Percentiles rank a stretch among this genome's conserved stretches.
phyloP scores from a whole-genome alignment of 2,329 filamentous ascomycete genomes.

The Lasiodiplodia theobromae region DNA sequence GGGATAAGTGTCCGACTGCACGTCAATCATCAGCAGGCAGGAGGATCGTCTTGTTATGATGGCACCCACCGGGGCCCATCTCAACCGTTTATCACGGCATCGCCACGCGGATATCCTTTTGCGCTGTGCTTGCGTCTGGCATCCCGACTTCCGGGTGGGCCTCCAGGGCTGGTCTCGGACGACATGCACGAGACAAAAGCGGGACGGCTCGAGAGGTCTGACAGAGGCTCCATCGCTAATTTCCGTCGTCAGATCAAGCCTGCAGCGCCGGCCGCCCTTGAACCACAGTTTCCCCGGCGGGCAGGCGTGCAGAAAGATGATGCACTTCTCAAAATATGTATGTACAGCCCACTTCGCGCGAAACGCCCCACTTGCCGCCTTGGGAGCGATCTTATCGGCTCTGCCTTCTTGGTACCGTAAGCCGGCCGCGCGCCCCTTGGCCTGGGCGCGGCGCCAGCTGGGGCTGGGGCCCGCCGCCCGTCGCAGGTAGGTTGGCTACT shows the following conservation, averaged over 20 bases:
- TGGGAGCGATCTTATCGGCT: conserved; percentile 27
- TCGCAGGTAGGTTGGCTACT: background rate
- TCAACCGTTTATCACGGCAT: conserved; percentile 26
- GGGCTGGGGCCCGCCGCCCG: background rate
- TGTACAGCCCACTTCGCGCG: conserved; percentile 29
- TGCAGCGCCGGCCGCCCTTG: background rate
- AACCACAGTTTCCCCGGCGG: conserved; percentile 19
- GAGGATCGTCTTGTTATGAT: conserved; percentile 21
- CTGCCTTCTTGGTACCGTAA: conserved; percentile 9
- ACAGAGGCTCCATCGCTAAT: conserved; percentile 23
- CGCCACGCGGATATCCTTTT: conserved; percentile 20
- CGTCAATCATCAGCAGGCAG: conserved; percentile 16
- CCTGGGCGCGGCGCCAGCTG: conserved; percentile 13
- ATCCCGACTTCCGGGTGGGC: conserved; percentile 21
- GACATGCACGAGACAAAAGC: conserved; percentile 26
- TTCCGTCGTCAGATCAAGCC: conserved; percentile 16
- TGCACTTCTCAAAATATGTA: conserved; percentile 20
- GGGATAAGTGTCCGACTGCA: conserved; percentile 24
- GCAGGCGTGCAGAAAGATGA: conserved; percentile 26
- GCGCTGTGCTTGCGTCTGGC: conserved; percentile 9
- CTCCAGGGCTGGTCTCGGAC: conserved; percentile 10
- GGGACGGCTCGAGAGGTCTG: conserved; percentile 21
- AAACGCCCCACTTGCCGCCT: conserved; percentile 29
- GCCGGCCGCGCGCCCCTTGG: conserved; percentile 18
- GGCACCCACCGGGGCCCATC: conserved; percentile 15